Conservation (phyloP, 1,139 yeast species). For the Geotrichum macrosporum region DNA sequence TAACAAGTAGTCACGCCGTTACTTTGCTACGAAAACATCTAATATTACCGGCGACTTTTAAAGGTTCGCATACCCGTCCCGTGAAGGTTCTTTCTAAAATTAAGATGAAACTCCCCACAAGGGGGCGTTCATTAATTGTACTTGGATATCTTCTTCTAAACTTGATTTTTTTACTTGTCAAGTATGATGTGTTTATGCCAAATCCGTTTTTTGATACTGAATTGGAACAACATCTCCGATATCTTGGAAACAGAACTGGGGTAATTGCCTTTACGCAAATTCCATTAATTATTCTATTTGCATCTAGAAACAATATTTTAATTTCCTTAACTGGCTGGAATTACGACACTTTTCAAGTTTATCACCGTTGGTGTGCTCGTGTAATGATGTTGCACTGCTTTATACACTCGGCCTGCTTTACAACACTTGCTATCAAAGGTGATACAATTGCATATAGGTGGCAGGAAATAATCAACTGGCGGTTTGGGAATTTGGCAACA, state of each 20-base stretch:
- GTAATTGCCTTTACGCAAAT: conserved; percentile 53
- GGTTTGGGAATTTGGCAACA: conserved; percentile 41
- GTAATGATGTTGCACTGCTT: conserved; percentile 47
- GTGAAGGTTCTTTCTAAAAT: conserved; percentile 26
- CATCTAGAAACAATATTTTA: conserved; percentile 58
- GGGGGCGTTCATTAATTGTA: conserved; percentile 35
- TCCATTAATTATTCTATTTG: conserved; percentile 54
- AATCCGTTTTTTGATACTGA: conserved; percentile 26
- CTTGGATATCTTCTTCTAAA: conserved; percentile 31
- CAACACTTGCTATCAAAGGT: conserved; percentile 37
- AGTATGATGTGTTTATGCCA: conserved; percentile 25
- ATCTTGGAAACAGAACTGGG: conserved; percentile 57
- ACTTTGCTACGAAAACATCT: conserved; percentile 30
- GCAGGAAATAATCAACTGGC: conserved; percentile 46
- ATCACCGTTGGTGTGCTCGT: conserved; percentile 62
- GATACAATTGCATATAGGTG: conserved; percentile 38
- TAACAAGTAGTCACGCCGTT: conserved; percentile 22
- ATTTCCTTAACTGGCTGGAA: conserved; percentile 59
- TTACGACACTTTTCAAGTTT: conserved; percentile 56
- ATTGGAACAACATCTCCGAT: conserved; percentile 36
- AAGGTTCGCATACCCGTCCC: conserved; percentile 34
- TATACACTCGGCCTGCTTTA: conserved; percentile 36
- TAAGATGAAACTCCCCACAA: conserved; percentile 32
- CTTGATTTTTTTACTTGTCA: conserved; percentile 27
- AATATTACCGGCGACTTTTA: conserved; percentile 36